Percentiles rank a stretch among this genome's conserved stretches.
These are phyloP conservation scores for Cordyceps javanica DNA, from an alignment of 2,329 filamentous ascomycete genomes.

Conservation along the genomic window DNA sequence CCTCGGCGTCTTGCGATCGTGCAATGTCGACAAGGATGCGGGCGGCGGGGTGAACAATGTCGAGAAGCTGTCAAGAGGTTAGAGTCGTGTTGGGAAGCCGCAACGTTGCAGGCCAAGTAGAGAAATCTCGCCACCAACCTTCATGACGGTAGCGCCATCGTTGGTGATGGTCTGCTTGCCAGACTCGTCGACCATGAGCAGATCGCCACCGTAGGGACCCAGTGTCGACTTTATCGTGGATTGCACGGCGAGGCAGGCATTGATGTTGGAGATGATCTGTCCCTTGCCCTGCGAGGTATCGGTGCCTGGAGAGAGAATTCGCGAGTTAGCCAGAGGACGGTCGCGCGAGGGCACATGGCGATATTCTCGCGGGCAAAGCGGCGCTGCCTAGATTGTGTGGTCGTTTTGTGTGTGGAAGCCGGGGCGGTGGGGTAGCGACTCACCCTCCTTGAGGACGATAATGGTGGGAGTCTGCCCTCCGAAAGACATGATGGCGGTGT, in stretches of 20 bases:
- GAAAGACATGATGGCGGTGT: conserved; percentile 69
- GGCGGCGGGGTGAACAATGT: conserved; percentile 96
- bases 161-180: conserved; percentile 97
- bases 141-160: conserved; percentile 98
- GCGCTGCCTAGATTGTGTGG: conserved; percentile 8
- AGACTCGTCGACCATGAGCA: conserved; percentile 93
- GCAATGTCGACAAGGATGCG: conserved; percentile 97
- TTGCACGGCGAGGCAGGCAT: conserved; percentile 94
- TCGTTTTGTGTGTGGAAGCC: conserved; percentile 11
- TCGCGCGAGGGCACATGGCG: not conserved
- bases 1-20: conserved; percentile 97
- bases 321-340: conserved; percentile 16
- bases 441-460: conserved; percentile 95
- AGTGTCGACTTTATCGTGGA: conserved; percentile 92
- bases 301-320: conserved; percentile 58
- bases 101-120: not conserved
- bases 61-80: conserved; percentile 64
- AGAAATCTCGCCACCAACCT: conserved; percentile 49
- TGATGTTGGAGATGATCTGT: conserved; percentile 96
- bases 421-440: conserved; percentile 41
- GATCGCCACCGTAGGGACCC: conserved; percentile 92
- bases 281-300: conserved; percentile 96
- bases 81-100: not conserved
- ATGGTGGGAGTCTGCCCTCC: conserved; percentile 96
- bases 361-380: not conserved